A percentile compares a stretch with the other conserved stretches of the same genome.
These are phyloP conservation scores for Neurospora sp. DNA, from an alignment of 495 filamentous ascomycete genomes.

Conservation along the genomic window DNA sequence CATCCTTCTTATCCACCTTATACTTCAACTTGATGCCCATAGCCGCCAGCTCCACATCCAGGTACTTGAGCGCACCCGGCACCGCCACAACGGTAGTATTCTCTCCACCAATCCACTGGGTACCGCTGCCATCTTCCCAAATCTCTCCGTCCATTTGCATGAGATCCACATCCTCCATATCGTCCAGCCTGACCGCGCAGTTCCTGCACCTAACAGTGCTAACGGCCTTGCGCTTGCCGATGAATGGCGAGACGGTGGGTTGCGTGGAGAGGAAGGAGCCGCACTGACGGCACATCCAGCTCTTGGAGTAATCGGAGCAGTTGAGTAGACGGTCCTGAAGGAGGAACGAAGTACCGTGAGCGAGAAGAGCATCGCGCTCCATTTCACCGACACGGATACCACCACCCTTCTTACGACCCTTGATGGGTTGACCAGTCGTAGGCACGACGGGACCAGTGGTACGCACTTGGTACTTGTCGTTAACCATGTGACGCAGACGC, in stretches of 20 bases:
- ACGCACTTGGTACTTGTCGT: constrained; percentile 97
- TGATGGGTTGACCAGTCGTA: constrained; percentile 91
- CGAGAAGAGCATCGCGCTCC: constrained; percentile 90
- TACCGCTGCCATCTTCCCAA: constrained; percentile 86
- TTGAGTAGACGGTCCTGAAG: constrained; percentile 93
- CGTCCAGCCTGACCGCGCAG: constrained; percentile 58
- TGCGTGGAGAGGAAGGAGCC: constrained; percentile 81
- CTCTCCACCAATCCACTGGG: constrained; percentile 74
- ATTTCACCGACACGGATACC: constrained; percentile 99
- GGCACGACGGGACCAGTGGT: constrained; percentile 85
- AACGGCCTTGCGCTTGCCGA: constrained; percentile 47
- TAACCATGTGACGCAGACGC: constrained; percentile 95
- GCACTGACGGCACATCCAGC: constrained; percentile 81
- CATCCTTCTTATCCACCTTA: constrained; percentile 54
- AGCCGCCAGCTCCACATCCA: constrained; percentile 89
- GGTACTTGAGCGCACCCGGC: constrained; percentile 80
- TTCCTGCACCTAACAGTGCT: constrained; percentile 65
- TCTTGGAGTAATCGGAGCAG: constrained; percentile 80
- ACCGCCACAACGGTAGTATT: constrained; percentile 86
- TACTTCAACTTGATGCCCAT: constrained; percentile 50
- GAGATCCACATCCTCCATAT: constrained; percentile 44
- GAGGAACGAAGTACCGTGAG: constrained; percentile 89
- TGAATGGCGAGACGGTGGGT: constrained; percentile 60
- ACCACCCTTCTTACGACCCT: constrained; percentile 89
- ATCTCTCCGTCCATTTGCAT: constrained; percentile 56